phyloP scores from a whole-genome alignment of 1,284 basidiomycete species.

The Bondarzewia mesenterica region DNA sequence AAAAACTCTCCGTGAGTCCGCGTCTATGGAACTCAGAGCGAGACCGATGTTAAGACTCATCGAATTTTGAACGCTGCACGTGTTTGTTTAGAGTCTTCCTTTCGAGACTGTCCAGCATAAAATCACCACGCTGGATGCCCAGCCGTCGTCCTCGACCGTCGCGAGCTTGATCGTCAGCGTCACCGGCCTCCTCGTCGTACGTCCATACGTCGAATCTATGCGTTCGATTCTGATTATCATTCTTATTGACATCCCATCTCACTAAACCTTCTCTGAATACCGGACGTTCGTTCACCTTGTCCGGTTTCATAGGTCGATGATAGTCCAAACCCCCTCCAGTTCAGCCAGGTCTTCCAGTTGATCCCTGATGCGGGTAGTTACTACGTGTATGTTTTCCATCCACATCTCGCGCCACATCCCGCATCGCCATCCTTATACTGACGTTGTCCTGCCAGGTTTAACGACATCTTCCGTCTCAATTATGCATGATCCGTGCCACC shows the following conservation, averaged over 20 bases:
- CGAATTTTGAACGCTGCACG: no score
- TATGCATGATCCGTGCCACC: no score
- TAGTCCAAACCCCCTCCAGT: slow-evolving; percentile 70
- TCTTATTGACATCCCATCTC: no score
- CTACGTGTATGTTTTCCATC: slow-evolving; percentile 63
- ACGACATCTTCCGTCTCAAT: slow-evolving; percentile 89
- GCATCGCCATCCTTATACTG: slow-evolving; percentile 1
- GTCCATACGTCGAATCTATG: slow-evolving; percentile 17
- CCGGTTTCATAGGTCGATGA: slow-evolving; percentile 62
- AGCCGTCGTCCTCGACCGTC: slow-evolving; percentile 65
- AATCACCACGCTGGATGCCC: slow-evolving; percentile 81
- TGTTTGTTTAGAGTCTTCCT: slow-evolving; percentile 77
- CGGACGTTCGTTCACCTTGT: not conserved
- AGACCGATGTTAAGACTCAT: no score
- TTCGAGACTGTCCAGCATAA: slow-evolving; percentile 82
- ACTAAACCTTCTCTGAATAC: slow-evolving; percentile 7
- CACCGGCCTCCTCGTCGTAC: slow-evolving; percentile 75
- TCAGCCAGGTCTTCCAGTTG: slow-evolving; percentile 90
- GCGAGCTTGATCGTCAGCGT: slow-evolving; percentile 81
- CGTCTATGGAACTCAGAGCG: no score
- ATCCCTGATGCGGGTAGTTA: slow-evolving; percentile 72
- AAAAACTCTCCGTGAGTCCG: slow-evolving; percentile 78
- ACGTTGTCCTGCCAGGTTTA: slow-evolving; percentile 45
- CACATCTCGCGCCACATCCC: slow-evolving; percentile 3
- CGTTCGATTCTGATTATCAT: no score